Evolutionary conservation across 441 rosid species (phyloP), one percentile per base, ranked within the genome.

Genomic region (Pelargonium citronellum): DNA sequence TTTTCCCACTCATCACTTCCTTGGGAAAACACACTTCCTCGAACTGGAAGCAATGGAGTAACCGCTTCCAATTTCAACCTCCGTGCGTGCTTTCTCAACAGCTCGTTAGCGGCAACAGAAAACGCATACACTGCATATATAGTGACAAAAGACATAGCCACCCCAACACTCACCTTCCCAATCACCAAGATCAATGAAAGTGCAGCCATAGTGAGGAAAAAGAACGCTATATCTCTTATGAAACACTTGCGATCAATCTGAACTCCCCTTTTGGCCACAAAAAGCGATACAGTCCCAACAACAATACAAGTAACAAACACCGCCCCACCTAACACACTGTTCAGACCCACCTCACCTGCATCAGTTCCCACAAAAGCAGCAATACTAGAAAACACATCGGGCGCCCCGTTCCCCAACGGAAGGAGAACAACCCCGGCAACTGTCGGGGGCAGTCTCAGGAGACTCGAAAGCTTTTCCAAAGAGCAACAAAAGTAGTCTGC

Each of bases 221-320:
- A 49, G 55, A 49, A 49, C 13, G 4, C 16, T 2, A 77, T 66
- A 58, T 82, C 85, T 74, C 85, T 73, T 20, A 82, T 47, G 69
- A 82, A 82, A 63, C 79, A 77, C 68, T 66, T 75, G 69, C 75
- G 67, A 79, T 82, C 83, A 69, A 82, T 75, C 67, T 79, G 83
- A 66, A 82, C 80, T 66, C 73, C 30, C 49, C 17, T 71, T 37
- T 71, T 72, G 7, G 83, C 76, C 20, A 73, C 77, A 68, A 77
- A 73, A 2, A 82, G 66, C 12, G 81, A 74, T 61, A 79, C 67
- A 27, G 72, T 34, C 20, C 85, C 85, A 13, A 73, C 83, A 16
- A 79, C 78, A 61, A 75, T 22, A 64, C 78, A 70, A 20, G 78
- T 75, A 61, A 75, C 78, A 63, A 75, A 75, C 24, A 75, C 74